phyloP scores from a whole-genome alignment of 2,329 filamentous ascomycete genomes.

The Ilyonectria destructans region DNA sequence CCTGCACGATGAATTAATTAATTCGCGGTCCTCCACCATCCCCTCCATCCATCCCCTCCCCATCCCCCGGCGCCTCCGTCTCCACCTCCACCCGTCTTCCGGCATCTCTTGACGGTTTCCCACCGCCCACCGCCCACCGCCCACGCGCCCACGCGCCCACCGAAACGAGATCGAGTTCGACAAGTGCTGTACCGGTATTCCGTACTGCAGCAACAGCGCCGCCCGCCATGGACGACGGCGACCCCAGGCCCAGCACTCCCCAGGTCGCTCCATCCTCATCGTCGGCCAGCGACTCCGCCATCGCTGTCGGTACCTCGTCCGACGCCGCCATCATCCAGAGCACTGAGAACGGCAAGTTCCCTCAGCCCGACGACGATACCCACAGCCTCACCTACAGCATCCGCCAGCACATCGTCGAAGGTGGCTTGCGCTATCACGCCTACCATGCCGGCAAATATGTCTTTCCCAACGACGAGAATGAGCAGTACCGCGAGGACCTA shows the following conservation, averaged over 20 bases:
- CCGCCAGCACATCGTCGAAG: constrained; percentile 60
- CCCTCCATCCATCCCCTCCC: too few species aligned
- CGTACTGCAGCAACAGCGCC: too few species aligned
- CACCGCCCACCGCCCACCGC: too few species aligned
- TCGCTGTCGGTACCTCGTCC: constrained; percentile 52
- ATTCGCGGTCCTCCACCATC: too few species aligned
- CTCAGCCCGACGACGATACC: constrained; percentile 55
- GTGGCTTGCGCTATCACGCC: constrained; percentile 59
- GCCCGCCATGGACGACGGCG: too few species aligned
- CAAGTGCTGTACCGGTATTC: too few species aligned
- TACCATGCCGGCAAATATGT: constrained; percentile 61
- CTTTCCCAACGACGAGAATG: constrained; percentile 62
- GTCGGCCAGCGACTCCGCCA: constrained; percentile 46
- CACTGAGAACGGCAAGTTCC: constrained; percentile 53
- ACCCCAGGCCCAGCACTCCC: not conserved
- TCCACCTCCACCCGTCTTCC: too few species aligned
- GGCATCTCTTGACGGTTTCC: too few species aligned
- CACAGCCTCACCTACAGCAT: constrained; percentile 61
- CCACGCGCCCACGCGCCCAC: too few species aligned
- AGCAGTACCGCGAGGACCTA: constrained; percentile 60
- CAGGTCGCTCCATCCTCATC: constrained; percentile 45
- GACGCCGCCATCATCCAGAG: constrained; percentile 53
- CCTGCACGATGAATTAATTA: too few species aligned
- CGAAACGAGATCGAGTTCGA: too few species aligned
- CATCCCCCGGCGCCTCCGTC: too few species aligned